Evolutionary conservation across 2,329 filamentous ascomycete genomes (phyloP).

Genomic region (Tolypocladium sp.): DNA sequence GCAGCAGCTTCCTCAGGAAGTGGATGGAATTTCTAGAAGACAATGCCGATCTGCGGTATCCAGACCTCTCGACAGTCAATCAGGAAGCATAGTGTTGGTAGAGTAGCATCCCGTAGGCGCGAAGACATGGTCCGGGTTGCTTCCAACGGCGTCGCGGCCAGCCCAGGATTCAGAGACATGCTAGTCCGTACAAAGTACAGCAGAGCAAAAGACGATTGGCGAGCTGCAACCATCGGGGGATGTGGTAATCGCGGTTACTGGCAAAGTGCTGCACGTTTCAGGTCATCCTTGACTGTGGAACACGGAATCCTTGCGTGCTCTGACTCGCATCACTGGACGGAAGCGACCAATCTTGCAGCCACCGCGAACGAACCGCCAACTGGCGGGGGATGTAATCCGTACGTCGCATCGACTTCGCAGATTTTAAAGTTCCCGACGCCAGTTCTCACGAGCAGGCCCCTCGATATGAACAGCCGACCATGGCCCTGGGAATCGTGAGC

Average conservation of each 20-base stretch:
- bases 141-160: not conserved
- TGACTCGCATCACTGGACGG: not conserved
- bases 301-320: not conserved
- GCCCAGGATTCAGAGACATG: not conserved
- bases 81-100: constrained; percentile 4
- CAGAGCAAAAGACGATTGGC: not conserved
- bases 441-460: not conserved
- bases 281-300: not conserved
- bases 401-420: not conserved
- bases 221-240: not conserved
- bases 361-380: not conserved
- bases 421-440: not conserved
- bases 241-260: not conserved
- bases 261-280: not conserved
- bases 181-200: not conserved
- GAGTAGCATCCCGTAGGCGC: not conserved
- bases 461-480: not conserved
- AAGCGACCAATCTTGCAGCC: not conserved
- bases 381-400: not conserved
- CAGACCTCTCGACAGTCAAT: constrained; percentile 46
- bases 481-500: not conserved
- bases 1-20: constrained; percentile 72
- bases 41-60: constrained; percentile 81
- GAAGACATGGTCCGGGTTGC: not conserved
- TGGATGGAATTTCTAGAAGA: constrained; percentile 94